Evolutionary conservation across 2,329 filamentous ascomycete genomes (phyloP).

Genomic region (Pezicula carpinea): DNA sequence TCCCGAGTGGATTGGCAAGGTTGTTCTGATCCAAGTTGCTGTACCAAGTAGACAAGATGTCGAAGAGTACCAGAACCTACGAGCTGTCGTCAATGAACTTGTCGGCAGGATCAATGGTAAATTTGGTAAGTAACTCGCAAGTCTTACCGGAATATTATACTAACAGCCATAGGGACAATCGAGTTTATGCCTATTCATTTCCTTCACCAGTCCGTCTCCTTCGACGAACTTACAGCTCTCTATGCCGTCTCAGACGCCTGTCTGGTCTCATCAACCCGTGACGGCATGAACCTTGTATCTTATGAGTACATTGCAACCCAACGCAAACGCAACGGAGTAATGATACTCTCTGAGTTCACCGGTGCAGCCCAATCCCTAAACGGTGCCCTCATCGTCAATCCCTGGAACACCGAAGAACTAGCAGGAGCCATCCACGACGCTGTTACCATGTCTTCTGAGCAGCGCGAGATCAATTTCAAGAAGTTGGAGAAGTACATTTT

Average conservation of each 20-base stretch:
- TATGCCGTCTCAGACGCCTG: conserved; percentile 92
- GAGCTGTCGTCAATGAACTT: conserved; percentile 92
- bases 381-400: conserved; percentile 90
- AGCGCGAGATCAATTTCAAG: conserved; percentile 79
- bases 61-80: conserved; percentile 95
- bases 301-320: conserved; percentile 98
- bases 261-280: conserved; percentile 89
- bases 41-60: conserved; percentile 94
- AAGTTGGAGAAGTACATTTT: conserved; percentile 94
- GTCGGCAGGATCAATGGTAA: conserved; percentile 96
- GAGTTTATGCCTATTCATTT: conserved; percentile 99
- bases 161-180: conserved; percentile 51
- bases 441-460: conserved; percentile 92
- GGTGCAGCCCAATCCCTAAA: conserved; percentile 93
- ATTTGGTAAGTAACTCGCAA: conserved; percentile 52
- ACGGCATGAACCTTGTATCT: conserved; percentile 97
- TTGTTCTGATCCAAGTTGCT: conserved; percentile 92
- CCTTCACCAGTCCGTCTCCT: conserved; percentile 91
- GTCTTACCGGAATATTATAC: background rate
- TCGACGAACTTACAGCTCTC: conserved; percentile 89
- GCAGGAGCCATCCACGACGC: conserved; percentile 91
- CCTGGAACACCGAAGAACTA: conserved; percentile 96
- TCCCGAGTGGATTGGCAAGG: conserved; percentile 96
- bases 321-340: conserved; percentile 80
- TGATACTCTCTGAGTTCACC: conserved; percentile 96